phyloP scores from a whole-genome alignment of 2,329 filamentous ascomycete genomes.

The Talaromyces sp. region DNA sequence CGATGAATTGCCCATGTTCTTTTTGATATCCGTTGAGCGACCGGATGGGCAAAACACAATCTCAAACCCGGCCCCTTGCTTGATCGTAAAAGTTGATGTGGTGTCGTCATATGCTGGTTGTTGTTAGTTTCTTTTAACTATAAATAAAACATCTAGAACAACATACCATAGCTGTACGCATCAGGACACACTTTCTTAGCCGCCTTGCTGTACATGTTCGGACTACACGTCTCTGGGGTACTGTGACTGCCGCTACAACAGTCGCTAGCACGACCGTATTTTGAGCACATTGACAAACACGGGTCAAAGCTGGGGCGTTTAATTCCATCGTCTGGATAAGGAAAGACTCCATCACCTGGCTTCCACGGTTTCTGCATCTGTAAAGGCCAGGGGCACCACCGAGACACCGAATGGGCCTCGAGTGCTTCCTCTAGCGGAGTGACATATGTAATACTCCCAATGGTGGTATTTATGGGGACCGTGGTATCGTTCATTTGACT shows the following conservation, averaged over 20 bases:
- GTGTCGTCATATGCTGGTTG: slow-evolving; percentile 52
- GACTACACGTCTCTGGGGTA: slow-evolving; percentile 59
- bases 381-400: slow-evolving; percentile 79
- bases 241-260: slow-evolving; percentile 72
- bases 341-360: slow-evolving; percentile 71
- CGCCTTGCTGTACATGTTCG: slow-evolving; percentile 62
- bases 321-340: slow-evolving; percentile 73
- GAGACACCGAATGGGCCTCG: slow-evolving; percentile 53
- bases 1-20: slow-evolving; percentile 11
- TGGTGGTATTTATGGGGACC: slow-evolving; percentile 44
- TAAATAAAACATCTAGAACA: slow-evolving; percentile 18
- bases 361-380: slow-evolving; percentile 62
- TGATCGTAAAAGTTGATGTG: slow-evolving; percentile 54
- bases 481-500: slow-evolving; percentile 47
- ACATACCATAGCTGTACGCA: slow-evolving; percentile 72
- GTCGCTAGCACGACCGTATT: slow-evolving; percentile 61
- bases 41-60: slow-evolving; percentile 67
- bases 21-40: slow-evolving; percentile 27
- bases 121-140: neutral
- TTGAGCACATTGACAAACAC: slow-evolving; percentile 72
- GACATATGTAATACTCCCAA: slow-evolving; percentile 60
- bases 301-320: slow-evolving; percentile 69
- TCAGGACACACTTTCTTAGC: slow-evolving; percentile 78
- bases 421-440: slow-evolving; percentile 62
- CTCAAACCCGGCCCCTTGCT: slow-evolving; percentile 68